Evolutionary conservation across 2,329 filamentous ascomycete genomes (phyloP).

Genomic region (Tolypocladium inflatum): DNA sequence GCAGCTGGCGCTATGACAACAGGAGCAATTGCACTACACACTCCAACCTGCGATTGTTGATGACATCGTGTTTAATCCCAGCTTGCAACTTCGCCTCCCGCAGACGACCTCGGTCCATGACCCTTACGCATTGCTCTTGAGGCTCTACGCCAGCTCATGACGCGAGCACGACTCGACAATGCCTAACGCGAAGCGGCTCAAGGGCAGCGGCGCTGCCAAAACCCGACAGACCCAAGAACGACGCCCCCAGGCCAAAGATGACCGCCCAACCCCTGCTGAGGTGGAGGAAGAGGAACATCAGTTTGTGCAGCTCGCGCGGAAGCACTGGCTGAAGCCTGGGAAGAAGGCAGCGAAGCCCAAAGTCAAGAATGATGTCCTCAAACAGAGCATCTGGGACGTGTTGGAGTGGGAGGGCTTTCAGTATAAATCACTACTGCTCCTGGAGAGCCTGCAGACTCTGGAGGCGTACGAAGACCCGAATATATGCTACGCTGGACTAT

Average conservation of each 20-base stretch:
- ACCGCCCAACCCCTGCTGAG: conserved; percentile 47
- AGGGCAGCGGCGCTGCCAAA: conserved; percentile 38
- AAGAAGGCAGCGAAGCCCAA: conserved; percentile 55
- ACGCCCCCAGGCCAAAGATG: conserved; percentile 29
- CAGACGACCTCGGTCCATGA: neutral
- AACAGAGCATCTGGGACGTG: conserved; percentile 79
- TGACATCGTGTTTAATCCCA: neutral
- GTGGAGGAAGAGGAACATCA: conserved; percentile 62
- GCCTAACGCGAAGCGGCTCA: conserved; percentile 52
- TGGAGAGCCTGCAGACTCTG: conserved; percentile 85
- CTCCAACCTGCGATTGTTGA: neutral
- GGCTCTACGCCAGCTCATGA: neutral
- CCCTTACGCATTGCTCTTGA: neutral
- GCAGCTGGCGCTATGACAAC: neutral
- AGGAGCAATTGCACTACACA: neutral
- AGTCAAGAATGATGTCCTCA: conserved; percentile 77
- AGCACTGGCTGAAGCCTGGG: conserved; percentile 69
- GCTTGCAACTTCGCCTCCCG: neutral
- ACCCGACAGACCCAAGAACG: conserved; percentile 22
- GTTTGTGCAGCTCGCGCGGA: conserved; percentile 69
- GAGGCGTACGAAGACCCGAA: conserved; percentile 51
- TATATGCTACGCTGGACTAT: neutral
- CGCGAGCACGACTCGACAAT: conserved; percentile 24
- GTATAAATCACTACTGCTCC: conserved; percentile 64
- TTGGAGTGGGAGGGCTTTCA: conserved; percentile 75